Percentiles rank a stretch among this genome's conserved stretches.
phyloP scores from a whole-genome alignment of 2,329 filamentous ascomycete species.

The Aureobasidium namibiae region DNA sequence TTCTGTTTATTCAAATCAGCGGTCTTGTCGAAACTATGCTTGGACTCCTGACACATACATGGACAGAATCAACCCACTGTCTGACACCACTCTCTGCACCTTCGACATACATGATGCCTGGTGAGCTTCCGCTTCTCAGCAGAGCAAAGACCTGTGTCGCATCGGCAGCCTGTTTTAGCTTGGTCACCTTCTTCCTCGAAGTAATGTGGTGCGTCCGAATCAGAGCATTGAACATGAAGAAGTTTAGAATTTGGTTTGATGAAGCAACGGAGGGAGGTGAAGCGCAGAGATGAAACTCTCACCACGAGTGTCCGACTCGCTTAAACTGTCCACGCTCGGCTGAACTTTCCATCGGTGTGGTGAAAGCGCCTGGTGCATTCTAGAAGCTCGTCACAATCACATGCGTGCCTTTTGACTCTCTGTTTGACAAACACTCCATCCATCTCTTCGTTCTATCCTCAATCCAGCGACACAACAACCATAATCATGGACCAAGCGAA shows the following conservation, averaged over 20 bases:
- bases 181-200: slow-evolving; percentile 63
- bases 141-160: slow-evolving; percentile 55
- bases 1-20: slow-evolving; percentile 22
- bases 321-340: too few species aligned
- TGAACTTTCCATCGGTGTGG: background rate
- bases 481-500: slow-evolving; percentile 16
- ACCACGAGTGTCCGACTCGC: background rate
- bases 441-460: background rate
- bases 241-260: background rate
- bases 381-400: slow-evolving; percentile 9
- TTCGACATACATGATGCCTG: slow-evolving; percentile 74
- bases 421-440: background rate
- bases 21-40: background rate
- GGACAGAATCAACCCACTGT: slow-evolving; percentile 57
- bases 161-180: slow-evolving; percentile 56
- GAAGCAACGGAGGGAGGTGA: background rate
- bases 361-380: slow-evolving; percentile 2
- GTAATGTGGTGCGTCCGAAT: slow-evolving; percentile 78
- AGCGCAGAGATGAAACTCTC: background rate
- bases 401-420: background rate
- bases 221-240: slow-evolving; percentile 45
- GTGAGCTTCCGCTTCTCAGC: slow-evolving; percentile 58
- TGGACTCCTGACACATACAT: slow-evolving; percentile 29
- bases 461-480: background rate
- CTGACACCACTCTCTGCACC: slow-evolving; percentile 48